Percentiles rank a stretch among this genome's conserved stretches.
Evolutionary conservation across 495 filamentous ascomycete species (phyloP).

Genomic region (Echria macrotheca): DNA sequence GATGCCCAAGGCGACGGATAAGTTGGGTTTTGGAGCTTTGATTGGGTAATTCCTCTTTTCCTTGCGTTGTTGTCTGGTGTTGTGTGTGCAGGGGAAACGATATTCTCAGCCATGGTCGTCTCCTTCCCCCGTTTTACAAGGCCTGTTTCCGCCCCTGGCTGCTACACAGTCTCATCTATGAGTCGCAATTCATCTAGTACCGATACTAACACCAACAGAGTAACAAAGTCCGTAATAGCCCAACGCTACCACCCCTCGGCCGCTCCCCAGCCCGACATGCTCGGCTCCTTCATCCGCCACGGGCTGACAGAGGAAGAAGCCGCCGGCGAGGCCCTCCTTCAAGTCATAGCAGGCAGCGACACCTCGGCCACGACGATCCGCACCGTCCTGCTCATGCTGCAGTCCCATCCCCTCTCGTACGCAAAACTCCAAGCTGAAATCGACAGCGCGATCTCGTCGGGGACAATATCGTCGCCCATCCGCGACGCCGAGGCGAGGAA

Average conservation of each 20-base stretch:
- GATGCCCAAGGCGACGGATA: constrained; percentile 51
- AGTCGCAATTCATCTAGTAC: too few relatives aligned
- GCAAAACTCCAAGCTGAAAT: constrained; percentile 53
- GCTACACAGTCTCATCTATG: too few relatives aligned
- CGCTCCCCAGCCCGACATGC: constrained; percentile 28
- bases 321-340: constrained; percentile 32
- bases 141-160: too few relatives aligned
- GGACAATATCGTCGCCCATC: constrained; percentile 25
- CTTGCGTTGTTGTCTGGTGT: too few relatives aligned
- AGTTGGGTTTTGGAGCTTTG: constrained; percentile 45
- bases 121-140: too few relatives aligned
- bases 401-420: constrained; percentile 44
- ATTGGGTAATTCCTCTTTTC: constrained; percentile 40
- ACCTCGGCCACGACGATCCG: constrained; percentile 58
- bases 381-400: constrained; percentile 47
- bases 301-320: constrained; percentile 40
- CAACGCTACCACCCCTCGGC: constrained; percentile 1
- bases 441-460: constrained; percentile 23
- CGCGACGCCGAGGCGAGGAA: constrained; percentile 33
- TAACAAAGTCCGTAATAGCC: constrained; percentile 21
- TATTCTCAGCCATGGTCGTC: too few relatives aligned
- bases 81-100: too few relatives aligned
- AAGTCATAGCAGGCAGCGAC: constrained; percentile 48
- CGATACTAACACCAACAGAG: background rate
- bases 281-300: constrained; percentile 40